Percentiles rank a stretch among this genome's conserved stretches.
phyloP scores from a whole-genome alignment of 148 eudicot genomes.

The Arbutus unedo region DNA sequence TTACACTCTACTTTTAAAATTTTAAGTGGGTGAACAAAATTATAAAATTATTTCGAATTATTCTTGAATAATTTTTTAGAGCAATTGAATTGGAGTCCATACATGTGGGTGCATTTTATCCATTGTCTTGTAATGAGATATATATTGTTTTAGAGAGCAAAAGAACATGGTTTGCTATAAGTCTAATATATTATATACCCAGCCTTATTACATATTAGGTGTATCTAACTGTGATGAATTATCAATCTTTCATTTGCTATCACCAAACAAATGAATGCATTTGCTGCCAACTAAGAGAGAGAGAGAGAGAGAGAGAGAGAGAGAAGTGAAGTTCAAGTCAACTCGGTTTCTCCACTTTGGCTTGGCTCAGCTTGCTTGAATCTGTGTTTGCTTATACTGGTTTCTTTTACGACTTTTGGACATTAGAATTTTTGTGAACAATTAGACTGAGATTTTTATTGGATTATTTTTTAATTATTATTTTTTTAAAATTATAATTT shows the following conservation, averaged over 20 bases:
- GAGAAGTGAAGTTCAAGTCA: background rate
- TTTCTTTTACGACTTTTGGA: background rate
- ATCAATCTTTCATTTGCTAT: background rate
- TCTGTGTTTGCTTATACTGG: background rate
- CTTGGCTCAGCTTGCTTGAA: background rate
- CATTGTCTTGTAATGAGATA: background rate
- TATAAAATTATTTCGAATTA: too few relatives aligned
- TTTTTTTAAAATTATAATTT: background rate
- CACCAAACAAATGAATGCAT: background rate
- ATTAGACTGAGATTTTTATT: background rate
- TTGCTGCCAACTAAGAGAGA: background rate
- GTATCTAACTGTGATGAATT: background rate
- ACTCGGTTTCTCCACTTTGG: background rate
- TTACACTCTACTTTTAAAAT: too few relatives aligned
- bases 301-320: background rate
- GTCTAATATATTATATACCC: background rate
- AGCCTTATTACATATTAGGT: background rate
- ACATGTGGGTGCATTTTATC: background rate
- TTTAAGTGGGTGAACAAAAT: too few relatives aligned
- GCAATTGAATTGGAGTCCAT: background rate
- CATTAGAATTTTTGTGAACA: background rate
- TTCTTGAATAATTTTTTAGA: background rate
- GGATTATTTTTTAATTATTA: too few relatives aligned
- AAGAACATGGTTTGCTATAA: background rate
- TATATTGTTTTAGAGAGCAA: background rate